Evolutionary conservation across 495 filamentous ascomycete species (phyloP).

Genomic region (Evernia prunastri): DNA sequence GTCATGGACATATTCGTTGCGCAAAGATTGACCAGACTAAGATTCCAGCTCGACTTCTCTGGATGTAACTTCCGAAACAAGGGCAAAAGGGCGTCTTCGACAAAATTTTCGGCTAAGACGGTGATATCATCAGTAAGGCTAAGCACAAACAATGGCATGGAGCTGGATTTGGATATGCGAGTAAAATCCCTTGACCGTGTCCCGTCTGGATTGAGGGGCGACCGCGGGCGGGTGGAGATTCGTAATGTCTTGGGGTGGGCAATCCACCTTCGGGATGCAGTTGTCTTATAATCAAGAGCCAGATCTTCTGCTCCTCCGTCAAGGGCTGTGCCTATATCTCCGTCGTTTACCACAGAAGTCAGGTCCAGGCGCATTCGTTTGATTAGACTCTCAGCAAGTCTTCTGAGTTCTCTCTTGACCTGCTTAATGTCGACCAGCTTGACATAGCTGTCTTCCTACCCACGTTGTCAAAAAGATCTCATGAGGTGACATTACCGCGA

Average conservation of each 20-base stretch:
- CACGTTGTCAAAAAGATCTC: neutral
- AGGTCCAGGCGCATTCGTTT: constrained; percentile 75
- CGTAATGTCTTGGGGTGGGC: constrained; percentile 66
- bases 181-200: constrained; percentile 46
- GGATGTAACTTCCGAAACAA: constrained; percentile 72
- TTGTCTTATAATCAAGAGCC: neutral
- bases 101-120: constrained; percentile 58
- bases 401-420: constrained; percentile 56
- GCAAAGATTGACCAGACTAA: constrained; percentile 78
- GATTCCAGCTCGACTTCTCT: constrained; percentile 62
- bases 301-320: constrained; percentile 16
- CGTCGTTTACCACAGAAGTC: constrained; percentile 43
- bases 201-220: constrained; percentile 47
- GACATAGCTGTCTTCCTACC: constrained; percentile 71
- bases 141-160: constrained; percentile 65
- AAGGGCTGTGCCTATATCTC: constrained; percentile 19
- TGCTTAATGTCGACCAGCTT: constrained; percentile 55
- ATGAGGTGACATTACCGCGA: neutral
- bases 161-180: constrained; percentile 61
- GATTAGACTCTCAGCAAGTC: constrained; percentile 62
- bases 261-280: constrained; percentile 46
- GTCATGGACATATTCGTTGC: constrained; percentile 75
- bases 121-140: constrained; percentile 51
- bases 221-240: constrained; percentile 65
- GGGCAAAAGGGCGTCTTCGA: constrained; percentile 56